A percentile compares a stretch with the other conserved stretches of the same genome.
phyloP scores from a whole-genome alignment of 2,329 filamentous ascomycete species.

The Ophiognomonia clavigignenti-juglandacearum region DNA sequence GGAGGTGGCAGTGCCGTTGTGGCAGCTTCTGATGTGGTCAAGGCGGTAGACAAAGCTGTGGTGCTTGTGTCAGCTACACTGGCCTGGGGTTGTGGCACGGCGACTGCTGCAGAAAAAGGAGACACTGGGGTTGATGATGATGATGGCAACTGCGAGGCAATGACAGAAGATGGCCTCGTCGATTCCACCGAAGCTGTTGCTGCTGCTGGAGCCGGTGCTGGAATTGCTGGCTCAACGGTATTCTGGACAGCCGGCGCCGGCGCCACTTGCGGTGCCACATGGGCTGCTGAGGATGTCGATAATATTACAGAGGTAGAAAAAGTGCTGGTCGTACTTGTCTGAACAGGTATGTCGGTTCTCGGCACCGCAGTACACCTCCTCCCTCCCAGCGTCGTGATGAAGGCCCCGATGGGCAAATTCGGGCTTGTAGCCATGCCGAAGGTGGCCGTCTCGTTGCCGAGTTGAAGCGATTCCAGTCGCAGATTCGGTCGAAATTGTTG shows the following conservation, averaged over 20 bases:
- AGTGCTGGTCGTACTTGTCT: slow-evolving; percentile 19
- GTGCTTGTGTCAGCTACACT: slow-evolving; percentile 33
- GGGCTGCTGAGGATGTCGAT: slow-evolving; percentile 10
- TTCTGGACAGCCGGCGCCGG: slow-evolving; percentile 11
- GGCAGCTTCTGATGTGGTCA: slow-evolving; percentile 17
- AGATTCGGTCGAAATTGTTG: slow-evolving; percentile 19
- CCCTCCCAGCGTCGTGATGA: slow-evolving; percentile 44
- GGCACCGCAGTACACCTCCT: slow-evolving; percentile 52
- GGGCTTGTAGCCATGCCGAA: slow-evolving; percentile 37
- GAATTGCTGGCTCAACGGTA: slow-evolving; percentile 5
- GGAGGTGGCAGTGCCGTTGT: background rate
- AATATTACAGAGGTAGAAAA: slow-evolving; percentile 4
- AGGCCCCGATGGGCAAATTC: slow-evolving; percentile 40
- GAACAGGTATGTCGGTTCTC: slow-evolving; percentile 23
- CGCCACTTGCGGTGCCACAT: slow-evolving; percentile 17
- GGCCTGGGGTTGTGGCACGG: slow-evolving; percentile 19
- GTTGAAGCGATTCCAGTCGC: slow-evolving; percentile 41
- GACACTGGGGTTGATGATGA: slow-evolving; percentile 11
- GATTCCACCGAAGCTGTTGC: slow-evolving; percentile 14
- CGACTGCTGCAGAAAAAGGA: slow-evolving; percentile 19
- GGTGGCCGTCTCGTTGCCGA: slow-evolving; percentile 4
- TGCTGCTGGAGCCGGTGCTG: slow-evolving; percentile 15
- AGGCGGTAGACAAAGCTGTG: slow-evolving; percentile 19
- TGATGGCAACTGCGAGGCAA: slow-evolving; percentile 11
- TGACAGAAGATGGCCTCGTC: slow-evolving; percentile 18